These are phyloP conservation scores for Penicillium coffeae DNA, from an alignment of 495 filamentous ascomycete species.

Conservation along the genomic window DNA sequence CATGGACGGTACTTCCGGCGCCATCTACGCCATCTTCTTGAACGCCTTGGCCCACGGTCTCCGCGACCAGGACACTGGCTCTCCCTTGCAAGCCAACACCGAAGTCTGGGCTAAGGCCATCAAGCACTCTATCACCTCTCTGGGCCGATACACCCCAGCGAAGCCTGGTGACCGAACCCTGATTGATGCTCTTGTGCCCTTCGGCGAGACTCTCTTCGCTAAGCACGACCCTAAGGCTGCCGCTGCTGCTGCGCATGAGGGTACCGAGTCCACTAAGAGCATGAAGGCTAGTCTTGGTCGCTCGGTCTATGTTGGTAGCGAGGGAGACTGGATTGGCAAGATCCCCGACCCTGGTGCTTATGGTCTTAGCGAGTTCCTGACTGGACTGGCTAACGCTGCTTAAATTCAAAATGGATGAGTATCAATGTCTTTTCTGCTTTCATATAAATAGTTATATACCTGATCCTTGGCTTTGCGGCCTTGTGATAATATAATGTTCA, in stretches of 20 bases:
- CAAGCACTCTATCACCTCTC: constrained; percentile 60
- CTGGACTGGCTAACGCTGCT: constrained; percentile 62
- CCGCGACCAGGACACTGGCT: constrained; percentile 50
- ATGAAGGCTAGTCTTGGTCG: constrained; percentile 89
- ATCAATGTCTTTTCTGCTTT: background rate
- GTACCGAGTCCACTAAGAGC: constrained; percentile 77
- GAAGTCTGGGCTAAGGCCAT: constrained; percentile 74
- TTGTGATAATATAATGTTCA: constrained; percentile 23
- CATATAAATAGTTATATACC: constrained; percentile 12
- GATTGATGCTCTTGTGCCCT: constrained; percentile 85
- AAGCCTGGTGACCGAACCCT: constrained; percentile 85
- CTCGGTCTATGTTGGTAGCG: constrained; percentile 88
- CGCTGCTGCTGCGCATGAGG: constrained; percentile 68
- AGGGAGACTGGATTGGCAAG: constrained; percentile 64
- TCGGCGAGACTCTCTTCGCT: constrained; percentile 64
- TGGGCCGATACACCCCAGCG: constrained; percentile 86
- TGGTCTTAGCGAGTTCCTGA: constrained; percentile 77
- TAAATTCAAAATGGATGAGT: background rate
- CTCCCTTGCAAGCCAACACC: constrained; percentile 45
- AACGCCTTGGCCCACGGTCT: constrained; percentile 81
- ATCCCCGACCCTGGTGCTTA: constrained; percentile 91
- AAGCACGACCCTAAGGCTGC: constrained; percentile 64
- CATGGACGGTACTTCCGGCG: constrained; percentile 97
- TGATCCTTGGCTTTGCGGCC: constrained; percentile 3
- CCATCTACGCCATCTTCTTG: constrained; percentile 93